A percentile compares a stretch with the other conserved stretches of the same genome.
Evolutionary conservation across 2,329 filamentous ascomycete genomes (phyloP).

Genomic region (Hypoxylon sp.): DNA sequence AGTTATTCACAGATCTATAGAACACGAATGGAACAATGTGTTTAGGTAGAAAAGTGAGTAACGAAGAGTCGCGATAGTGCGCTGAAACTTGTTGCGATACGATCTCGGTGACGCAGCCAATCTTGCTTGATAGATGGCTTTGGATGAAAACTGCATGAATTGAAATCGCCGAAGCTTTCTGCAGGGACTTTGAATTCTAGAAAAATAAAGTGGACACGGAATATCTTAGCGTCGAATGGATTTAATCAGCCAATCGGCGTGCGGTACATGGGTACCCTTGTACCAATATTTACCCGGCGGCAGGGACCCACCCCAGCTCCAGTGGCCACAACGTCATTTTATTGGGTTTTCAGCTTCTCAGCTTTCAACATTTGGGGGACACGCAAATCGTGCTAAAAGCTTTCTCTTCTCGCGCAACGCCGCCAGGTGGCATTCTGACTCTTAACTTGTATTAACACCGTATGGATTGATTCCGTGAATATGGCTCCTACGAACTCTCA

Average conservation of each 20-base stretch:
- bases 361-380: slow-evolving; percentile 33
- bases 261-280: neutral
- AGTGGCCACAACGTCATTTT: slow-evolving; percentile 45
- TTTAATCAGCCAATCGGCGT: slow-evolving; percentile 17
- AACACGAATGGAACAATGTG: neutral
- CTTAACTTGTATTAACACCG: neutral
- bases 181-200: slow-evolving; percentile 27
- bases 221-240: slow-evolving; percentile 18
- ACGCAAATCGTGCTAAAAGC: neutral
- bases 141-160: slow-evolving; percentile 13
- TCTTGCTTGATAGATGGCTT: slow-evolving; percentile 5
- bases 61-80: neutral
- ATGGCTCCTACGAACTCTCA: slow-evolving; percentile 47
- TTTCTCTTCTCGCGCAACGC: slow-evolving; percentile 6
- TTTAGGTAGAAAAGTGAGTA: neutral
- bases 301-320: slow-evolving; percentile 13
- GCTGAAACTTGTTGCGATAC: neutral
- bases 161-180: slow-evolving; percentile 31
- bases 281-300: slow-evolving; percentile 12
- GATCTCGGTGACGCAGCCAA: neutral
- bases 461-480: slow-evolving; percentile 9
- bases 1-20: neutral
- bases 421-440: neutral
- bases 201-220: slow-evolving; percentile 52
- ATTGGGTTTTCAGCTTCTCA: slow-evolving; percentile 35